Percentiles rank a stretch among this genome's conserved stretches.
Evolutionary conservation across 2,329 filamentous ascomycete genomes (phyloP).

Genomic region (Fusarium avenaceum): DNA sequence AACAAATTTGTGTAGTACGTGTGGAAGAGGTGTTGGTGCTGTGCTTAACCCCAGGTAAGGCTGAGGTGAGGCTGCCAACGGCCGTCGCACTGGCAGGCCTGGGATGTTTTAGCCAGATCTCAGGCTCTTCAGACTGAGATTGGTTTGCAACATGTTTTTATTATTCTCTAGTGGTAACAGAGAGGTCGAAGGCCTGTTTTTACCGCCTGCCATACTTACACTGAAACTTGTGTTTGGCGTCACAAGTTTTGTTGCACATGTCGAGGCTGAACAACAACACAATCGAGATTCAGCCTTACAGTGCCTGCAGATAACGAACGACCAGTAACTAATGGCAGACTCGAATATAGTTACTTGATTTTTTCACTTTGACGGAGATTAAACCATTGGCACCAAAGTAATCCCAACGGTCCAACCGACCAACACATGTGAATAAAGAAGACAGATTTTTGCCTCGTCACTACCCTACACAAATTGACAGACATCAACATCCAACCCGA

Average conservation of each 20-base stretch:
- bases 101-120: background rate
- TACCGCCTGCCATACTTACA: too few relatives aligned
- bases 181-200: background rate
- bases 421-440: background rate
- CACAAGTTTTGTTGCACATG: background rate
- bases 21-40: background rate
- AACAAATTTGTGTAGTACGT: background rate
- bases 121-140: background rate
- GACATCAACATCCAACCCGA: slow-evolving; percentile 16
- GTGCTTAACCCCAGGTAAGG: background rate
- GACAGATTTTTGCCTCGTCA: background rate
- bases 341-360: background rate
- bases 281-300: background rate
- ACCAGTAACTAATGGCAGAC: too few relatives aligned
- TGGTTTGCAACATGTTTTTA: background rate
- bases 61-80: background rate
- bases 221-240: background rate
- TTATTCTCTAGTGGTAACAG: background rate
- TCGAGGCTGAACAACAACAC: background rate
- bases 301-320: background rate
- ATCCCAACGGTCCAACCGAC: background rate
- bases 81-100: background rate
- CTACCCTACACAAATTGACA: slow-evolving; percentile 32
- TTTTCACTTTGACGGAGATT: background rate
- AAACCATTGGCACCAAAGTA: background rate